A percentile compares a stretch with the other conserved stretches of the same genome.
Conservation (phyloP, 306 rosid species). For the Prunus mira region DNA sequence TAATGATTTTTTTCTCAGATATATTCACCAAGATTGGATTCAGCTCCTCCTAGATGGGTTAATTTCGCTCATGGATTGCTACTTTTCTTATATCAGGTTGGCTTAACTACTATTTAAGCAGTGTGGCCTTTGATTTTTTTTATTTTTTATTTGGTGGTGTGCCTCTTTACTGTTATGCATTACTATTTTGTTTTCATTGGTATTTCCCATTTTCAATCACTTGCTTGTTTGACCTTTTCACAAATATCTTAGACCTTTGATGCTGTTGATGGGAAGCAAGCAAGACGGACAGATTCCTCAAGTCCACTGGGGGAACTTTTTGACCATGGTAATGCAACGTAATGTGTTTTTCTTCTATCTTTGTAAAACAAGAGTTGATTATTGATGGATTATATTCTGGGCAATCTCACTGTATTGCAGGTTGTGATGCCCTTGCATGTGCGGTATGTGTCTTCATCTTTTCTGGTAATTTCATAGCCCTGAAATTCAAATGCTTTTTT, state of each 20-base stretch:
- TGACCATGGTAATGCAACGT: slow-evolving; percentile 73
- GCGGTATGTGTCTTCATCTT: slow-evolving; percentile 55
- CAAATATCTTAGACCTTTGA: slow-evolving; percentile 72
- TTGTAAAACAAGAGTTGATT: neutral
- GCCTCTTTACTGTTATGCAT: neutral
- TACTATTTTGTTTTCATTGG: slow-evolving; percentile 14
- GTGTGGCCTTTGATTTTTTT: neutral
- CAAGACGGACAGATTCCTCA: slow-evolving; percentile 89
- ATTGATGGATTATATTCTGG: slow-evolving; percentile 25
- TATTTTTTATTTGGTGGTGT: neutral
- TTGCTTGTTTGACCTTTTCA: slow-evolving; percentile 13
- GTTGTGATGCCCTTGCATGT: slow-evolving; percentile 98
- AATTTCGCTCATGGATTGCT: slow-evolving; percentile 87
- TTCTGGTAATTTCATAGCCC: neutral
- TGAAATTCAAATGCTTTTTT: neutral
- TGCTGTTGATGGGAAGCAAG: slow-evolving; percentile 99
- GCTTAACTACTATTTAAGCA: slow-evolving; percentile 11
- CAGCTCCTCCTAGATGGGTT: slow-evolving; percentile 98
- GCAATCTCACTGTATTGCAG: slow-evolving; percentile 51
- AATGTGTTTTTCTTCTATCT: slow-evolving; percentile 10
- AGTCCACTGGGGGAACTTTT: slow-evolving; percentile 98
- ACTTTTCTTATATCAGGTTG: slow-evolving; percentile 92
- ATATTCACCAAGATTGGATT: slow-evolving; percentile 78
- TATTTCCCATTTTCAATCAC: neutral
- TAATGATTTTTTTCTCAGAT: slow-evolving; percentile 42